phyloP scores from a whole-genome alignment of 768 basidiomycete species.

The Rhizopogon salebrosus region DNA sequence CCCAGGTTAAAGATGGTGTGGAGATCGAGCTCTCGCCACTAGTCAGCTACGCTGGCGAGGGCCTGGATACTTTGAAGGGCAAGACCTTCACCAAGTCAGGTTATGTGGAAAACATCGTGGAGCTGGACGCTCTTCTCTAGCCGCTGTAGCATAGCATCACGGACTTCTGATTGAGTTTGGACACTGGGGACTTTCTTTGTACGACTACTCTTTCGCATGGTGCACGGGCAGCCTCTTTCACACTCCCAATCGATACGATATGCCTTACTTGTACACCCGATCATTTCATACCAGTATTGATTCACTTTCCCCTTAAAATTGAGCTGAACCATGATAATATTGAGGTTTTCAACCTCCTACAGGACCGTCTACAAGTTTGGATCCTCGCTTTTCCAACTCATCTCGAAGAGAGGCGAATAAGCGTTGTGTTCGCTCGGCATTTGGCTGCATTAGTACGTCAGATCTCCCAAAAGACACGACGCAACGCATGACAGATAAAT shows the following conservation, averaged over 20 bases:
- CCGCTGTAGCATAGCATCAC: slow-evolving; percentile 5
- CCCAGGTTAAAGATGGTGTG: slow-evolving; percentile 60
- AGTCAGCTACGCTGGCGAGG: slow-evolving; percentile 91
- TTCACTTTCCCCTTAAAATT: not conserved
- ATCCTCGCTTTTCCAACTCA: slow-evolving; percentile 70
- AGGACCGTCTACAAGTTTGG: slow-evolving; percentile 38
- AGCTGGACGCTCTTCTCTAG: slow-evolving; percentile 65
- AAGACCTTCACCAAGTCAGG: slow-evolving; percentile 76
- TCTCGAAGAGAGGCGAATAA: slow-evolving; percentile 77
- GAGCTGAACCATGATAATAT: slow-evolving; percentile 1
- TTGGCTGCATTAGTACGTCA: slow-evolving; percentile 47
- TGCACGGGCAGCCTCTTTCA: slow-evolving; percentile 2
- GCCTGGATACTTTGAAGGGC: slow-evolving; percentile 72
- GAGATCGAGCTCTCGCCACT: slow-evolving; percentile 90
- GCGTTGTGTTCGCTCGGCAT: slow-evolving; percentile 78
- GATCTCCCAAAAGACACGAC: slow-evolving; percentile 3
- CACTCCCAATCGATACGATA: slow-evolving; percentile 1
- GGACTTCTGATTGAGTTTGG: slow-evolving; percentile 1
- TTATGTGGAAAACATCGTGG: slow-evolving; percentile 56
- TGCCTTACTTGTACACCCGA: slow-evolving; percentile 1
- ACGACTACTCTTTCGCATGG: slow-evolving; percentile 1
- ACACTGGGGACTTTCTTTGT: not conserved
- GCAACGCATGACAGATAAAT: slow-evolving; percentile 2
- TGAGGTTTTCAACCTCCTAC: slow-evolving; percentile 38
- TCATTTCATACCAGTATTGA: slow-evolving; percentile 10